A percentile compares a stretch with the other conserved stretches of the same genome.
These are phyloP conservation scores for Escallonia rubra DNA, from an alignment of 129 eudicot genomes.

Conservation along the genomic window DNA sequence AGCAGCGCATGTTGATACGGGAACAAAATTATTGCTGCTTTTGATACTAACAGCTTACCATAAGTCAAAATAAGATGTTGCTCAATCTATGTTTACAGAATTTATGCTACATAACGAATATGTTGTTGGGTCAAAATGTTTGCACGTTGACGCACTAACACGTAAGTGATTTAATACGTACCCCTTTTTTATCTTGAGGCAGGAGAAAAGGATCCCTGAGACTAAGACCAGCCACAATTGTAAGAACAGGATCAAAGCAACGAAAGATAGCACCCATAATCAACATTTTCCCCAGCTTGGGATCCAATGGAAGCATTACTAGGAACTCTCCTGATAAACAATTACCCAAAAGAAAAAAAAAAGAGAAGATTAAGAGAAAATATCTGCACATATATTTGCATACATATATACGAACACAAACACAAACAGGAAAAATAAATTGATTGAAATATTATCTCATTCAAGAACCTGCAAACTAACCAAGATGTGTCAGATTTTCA, in stretches of 20 bases:
- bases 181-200: conserved; percentile 97
- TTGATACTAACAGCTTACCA: not conserved
- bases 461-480: conserved; percentile 37
- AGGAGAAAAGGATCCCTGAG: conserved; percentile 97
- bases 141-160: not conserved
- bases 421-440: too few relatives aligned
- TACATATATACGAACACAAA: too few relatives aligned
- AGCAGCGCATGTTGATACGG: too few relatives aligned
- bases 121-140: not conserved
- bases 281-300: conserved; percentile 97
- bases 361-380: not conserved
- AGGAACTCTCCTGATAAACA: conserved; percentile 58
- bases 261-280: conserved; percentile 93
- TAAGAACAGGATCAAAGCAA: conserved; percentile 93
- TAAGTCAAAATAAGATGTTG: not conserved
- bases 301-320: conserved; percentile 94
- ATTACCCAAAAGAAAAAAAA: conserved; percentile 3
- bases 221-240: conserved; percentile 98
- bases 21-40: not conserved
- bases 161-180: conserved; percentile 28
- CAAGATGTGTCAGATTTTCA: conserved; percentile 94
- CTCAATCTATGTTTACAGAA: not conserved
- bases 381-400: not conserved
- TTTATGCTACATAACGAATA: not conserved
- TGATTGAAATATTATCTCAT: not conserved